Conservation (phyloP, 2,329 filamentous ascomycete species). For the Epichloe typhina region DNA sequence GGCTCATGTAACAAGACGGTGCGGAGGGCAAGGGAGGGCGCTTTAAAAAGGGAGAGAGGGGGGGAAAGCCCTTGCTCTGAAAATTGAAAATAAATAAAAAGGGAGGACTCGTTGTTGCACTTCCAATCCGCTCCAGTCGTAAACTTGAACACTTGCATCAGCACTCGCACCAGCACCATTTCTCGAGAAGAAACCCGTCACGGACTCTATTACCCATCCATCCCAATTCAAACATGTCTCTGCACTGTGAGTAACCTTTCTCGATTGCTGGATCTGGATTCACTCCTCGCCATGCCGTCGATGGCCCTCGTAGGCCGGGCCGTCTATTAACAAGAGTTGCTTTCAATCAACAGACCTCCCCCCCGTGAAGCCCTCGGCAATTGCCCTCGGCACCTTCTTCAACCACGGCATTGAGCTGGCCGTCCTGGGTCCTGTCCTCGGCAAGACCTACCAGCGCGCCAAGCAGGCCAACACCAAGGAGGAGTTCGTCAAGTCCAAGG, state of each 20-base stretch:
- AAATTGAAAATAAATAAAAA: neutral
- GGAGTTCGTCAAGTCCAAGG: conserved; percentile 89
- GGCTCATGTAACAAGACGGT: neutral
- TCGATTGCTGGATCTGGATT: too few relatives aligned
- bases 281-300: too few relatives aligned
- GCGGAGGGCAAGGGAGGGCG: neutral
- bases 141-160: neutral
- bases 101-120: neutral
- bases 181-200: neutral
- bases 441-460: conserved; percentile 85
- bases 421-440: conserved; percentile 79
- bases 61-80: neutral
- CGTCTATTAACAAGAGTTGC: too few relatives aligned
- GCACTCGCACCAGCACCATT: neutral
- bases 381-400: conserved; percentile 91
- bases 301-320: too few relatives aligned
- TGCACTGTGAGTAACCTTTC: conserved; percentile 35
- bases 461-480: conserved; percentile 89
- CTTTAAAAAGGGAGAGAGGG: conserved; percentile 5
- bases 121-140: neutral
- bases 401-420: conserved; percentile 85
- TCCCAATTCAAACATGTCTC: conserved; percentile 37
- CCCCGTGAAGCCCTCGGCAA: conserved; percentile 93
- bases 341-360: conserved; percentile 31
- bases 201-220: neutral